Conservation (phyloP, 768 basidiomycete genomes). For the Collybia mongolica region DNA sequence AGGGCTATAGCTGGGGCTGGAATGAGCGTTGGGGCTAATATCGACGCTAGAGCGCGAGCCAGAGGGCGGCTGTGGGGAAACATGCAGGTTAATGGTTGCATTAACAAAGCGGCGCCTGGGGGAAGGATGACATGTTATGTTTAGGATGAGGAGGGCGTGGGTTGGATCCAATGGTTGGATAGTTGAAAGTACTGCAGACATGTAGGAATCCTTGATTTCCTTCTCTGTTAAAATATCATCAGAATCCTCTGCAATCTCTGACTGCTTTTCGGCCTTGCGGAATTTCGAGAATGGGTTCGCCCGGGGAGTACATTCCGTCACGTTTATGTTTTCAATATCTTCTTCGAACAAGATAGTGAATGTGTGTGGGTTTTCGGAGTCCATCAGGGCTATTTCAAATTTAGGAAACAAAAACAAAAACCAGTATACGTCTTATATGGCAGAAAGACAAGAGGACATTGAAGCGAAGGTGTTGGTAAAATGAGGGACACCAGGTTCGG, state of each 20-base stretch:
- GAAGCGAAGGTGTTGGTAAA: no score
- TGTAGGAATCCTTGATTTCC: slow-evolving; percentile 1
- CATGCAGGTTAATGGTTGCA: not conserved
- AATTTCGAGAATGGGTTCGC: not conserved
- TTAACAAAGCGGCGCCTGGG: not conserved
- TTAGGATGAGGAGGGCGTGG: slow-evolving; percentile 2
- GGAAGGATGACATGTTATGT: slow-evolving; percentile 1
- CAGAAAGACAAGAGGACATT: no score
- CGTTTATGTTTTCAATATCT: slow-evolving; percentile 7
- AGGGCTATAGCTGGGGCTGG: no score
- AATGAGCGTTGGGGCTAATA: no score
- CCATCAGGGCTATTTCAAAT: no score
- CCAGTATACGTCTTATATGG: no score
- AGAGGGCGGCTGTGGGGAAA: not conserved
- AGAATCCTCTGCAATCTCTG: no score
- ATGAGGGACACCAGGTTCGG: no score
- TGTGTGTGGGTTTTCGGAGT: not conserved
- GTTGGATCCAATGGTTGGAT: slow-evolving; percentile 2
- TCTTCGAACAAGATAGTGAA: slow-evolving; percentile 18
- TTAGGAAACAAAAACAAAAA: no score
- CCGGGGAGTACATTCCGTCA: not conserved
- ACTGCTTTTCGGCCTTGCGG: no score
- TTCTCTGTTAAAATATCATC: not conserved
- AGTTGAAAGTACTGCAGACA: slow-evolving; percentile 3
- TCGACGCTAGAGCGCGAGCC: not conserved